Conservation (phyloP, 2,329 filamentous ascomycete genomes). For the Aspergillus brasiliensis region DNA sequence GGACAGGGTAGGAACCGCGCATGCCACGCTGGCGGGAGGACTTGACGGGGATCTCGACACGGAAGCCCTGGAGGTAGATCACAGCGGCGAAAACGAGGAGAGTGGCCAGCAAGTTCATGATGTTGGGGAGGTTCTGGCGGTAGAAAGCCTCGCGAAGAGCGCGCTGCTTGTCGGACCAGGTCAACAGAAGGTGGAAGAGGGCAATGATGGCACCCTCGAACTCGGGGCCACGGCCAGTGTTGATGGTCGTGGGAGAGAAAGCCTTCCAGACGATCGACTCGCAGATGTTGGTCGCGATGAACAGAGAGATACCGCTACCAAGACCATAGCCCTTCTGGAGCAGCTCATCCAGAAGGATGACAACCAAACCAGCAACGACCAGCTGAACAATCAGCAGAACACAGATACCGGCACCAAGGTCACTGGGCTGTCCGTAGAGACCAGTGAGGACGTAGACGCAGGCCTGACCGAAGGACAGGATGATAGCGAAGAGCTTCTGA, state of each 20-base stretch:
- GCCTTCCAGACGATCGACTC: slow-evolving; percentile 99
- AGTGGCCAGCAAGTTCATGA: slow-evolving; percentile 97
- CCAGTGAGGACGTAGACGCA: slow-evolving; percentile 98
- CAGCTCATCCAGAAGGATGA: slow-evolving; percentile 98
- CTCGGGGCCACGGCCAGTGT: slow-evolving; percentile 97
- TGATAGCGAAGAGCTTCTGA: slow-evolving; percentile 97
- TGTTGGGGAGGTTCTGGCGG: slow-evolving; percentile 97
- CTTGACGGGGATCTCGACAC: slow-evolving; percentile 99
- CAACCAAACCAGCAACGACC: slow-evolving; percentile 94
- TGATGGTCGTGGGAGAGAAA: slow-evolving; percentile 98
- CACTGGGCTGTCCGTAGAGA: slow-evolving; percentile 94
- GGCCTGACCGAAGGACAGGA: slow-evolving; percentile 94
- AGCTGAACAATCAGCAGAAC: slow-evolving; percentile 98
- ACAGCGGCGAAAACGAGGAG: slow-evolving; percentile 92
- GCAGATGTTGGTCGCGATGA: slow-evolving; percentile 99
- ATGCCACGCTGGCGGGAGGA: slow-evolving; percentile 98
- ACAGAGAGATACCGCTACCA: slow-evolving; percentile 96
- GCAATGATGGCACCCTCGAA: slow-evolving; percentile 98
- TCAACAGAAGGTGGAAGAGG: slow-evolving; percentile 95
- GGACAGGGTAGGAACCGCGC: slow-evolving; percentile 95
- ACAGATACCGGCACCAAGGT: slow-evolving; percentile 96
- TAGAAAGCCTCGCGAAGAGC: slow-evolving; percentile 99
- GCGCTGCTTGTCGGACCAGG: slow-evolving; percentile 99
- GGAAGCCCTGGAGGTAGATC: slow-evolving; percentile 99
- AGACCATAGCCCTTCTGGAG: slow-evolving; percentile 99